Conservation (phyloP, 1,284 basidiomycete species). For the Leccinum fuscescens region DNA sequence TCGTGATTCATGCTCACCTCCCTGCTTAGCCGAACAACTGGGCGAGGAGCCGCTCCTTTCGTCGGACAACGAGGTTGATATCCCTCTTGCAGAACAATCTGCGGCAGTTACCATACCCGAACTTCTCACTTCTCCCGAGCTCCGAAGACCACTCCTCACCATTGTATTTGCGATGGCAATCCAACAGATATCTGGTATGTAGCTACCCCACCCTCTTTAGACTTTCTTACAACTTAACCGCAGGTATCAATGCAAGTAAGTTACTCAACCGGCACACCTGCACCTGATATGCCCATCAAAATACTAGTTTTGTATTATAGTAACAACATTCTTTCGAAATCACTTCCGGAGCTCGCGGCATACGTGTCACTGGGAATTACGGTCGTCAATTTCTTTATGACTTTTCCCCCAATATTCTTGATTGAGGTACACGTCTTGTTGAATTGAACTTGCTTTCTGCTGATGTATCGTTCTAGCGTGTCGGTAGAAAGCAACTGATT, state of each 20-base stretch:
- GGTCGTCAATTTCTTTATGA: slow-evolving; percentile 79
- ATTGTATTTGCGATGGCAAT: slow-evolving; percentile 72
- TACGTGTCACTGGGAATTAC: slow-evolving; percentile 79
- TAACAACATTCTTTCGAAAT: slow-evolving; percentile 78
- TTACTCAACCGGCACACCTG: neutral
- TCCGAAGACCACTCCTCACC: slow-evolving; percentile 68
- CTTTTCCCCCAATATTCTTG: slow-evolving; percentile 79
- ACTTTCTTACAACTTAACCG: slow-evolving; percentile 6
- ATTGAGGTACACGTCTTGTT: slow-evolving; percentile 57
- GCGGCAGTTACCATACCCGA: slow-evolving; percentile 51
- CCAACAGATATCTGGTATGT: slow-evolving; percentile 75
- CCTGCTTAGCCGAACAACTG: slow-evolving; percentile 23
- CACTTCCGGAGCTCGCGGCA: slow-evolving; percentile 74
- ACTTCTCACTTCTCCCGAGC: slow-evolving; percentile 53
- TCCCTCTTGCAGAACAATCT: slow-evolving; percentile 15
- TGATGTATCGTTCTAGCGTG: slow-evolving; percentile 42
- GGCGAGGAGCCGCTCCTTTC: slow-evolving; percentile 47
- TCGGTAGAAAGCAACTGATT: slow-evolving; percentile 63
- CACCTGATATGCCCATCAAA: slow-evolving; percentile 29
- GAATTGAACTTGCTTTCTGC: neutral
- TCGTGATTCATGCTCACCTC: neutral
- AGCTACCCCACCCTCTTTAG: neutral
- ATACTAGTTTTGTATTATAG: slow-evolving; percentile 83
- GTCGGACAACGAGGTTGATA: slow-evolving; percentile 34
- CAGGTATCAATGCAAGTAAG: slow-evolving; percentile 56